phyloP scores from a whole-genome alignment of 2,329 filamentous ascomycete species.

The Teratosphaeria epicoccoides region DNA sequence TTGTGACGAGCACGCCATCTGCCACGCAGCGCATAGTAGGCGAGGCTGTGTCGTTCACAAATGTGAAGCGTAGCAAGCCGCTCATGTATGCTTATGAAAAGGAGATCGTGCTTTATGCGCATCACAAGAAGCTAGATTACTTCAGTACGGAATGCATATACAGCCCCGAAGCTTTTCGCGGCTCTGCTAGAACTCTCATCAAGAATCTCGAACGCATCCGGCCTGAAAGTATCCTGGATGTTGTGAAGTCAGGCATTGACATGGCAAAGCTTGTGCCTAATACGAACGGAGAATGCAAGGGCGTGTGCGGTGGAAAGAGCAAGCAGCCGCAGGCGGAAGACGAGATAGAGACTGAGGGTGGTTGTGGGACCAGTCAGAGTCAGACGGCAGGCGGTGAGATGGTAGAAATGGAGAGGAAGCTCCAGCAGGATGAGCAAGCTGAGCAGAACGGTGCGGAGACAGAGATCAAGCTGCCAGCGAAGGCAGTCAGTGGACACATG shows the following conservation, averaged over 20 bases:
- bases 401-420: slow-evolving; percentile 65
- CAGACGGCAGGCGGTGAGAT: slow-evolving; percentile 63
- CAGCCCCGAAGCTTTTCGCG: slow-evolving; percentile 90
- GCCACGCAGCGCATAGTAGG: slow-evolving; percentile 9
- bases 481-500: slow-evolving; percentile 5
- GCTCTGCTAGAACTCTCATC: slow-evolving; percentile 80
- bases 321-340: not conserved
- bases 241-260: slow-evolving; percentile 89
- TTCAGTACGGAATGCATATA: slow-evolving; percentile 99
- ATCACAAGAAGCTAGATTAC: slow-evolving; percentile 94
- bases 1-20: slow-evolving; percentile 57
- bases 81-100: slow-evolving; percentile 98
- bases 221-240: slow-evolving; percentile 87
- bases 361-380: slow-evolving; percentile 64
- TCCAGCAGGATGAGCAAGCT: slow-evolving; percentile 54
- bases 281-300: slow-evolving; percentile 38
- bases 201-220: slow-evolving; percentile 91
- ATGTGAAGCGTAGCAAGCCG: slow-evolving; percentile 91
- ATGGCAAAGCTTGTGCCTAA: slow-evolving; percentile 78
- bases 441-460: slow-evolving; percentile 47
- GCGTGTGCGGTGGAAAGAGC: slow-evolving; percentile 33
- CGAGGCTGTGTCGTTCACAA: slow-evolving; percentile 42
- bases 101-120: slow-evolving; percentile 94
- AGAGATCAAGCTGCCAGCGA: slow-evolving; percentile 43
- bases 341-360: slow-evolving; percentile 43